A percentile compares a stretch with the other conserved stretches of the same genome.
Evolutionary conservation across 257 asterid species (phyloP).

Genomic region (Agastache rugosa): DNA sequence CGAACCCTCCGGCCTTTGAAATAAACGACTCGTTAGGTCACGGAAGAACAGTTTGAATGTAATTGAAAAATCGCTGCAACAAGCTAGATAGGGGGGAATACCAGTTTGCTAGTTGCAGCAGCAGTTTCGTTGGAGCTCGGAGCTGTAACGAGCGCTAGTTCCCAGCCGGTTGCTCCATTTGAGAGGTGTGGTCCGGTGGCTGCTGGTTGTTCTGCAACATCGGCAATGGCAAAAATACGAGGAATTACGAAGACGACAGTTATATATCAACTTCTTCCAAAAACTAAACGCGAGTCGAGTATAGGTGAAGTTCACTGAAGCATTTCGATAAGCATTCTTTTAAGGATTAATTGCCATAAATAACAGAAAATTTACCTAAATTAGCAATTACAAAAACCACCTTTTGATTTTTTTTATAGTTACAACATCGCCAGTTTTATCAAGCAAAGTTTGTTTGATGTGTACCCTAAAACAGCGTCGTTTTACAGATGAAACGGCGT

Average conservation of each 20-base stretch:
- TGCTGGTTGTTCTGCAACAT: conserved; percentile 57
- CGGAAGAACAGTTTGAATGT: not conserved
- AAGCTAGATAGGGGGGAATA: conserved; percentile 35
- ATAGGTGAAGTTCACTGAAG: not conserved
- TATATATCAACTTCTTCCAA: not conserved
- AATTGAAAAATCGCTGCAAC: not conserved
- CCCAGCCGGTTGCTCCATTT: conserved; percentile 90
- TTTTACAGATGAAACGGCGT: not conserved
- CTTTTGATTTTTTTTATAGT: too few relatives aligned
- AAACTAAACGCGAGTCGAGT: not conserved
- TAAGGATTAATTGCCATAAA: too few relatives aligned
- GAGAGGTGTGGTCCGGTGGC: conserved; percentile 53
- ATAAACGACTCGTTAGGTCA: not conserved
- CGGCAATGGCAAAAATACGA: not conserved
- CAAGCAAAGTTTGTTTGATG: not conserved
- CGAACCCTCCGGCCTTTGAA: conserved; percentile 88
- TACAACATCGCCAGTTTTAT: too few relatives aligned
- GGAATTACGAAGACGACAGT: not conserved
- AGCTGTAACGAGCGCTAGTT: conserved; percentile 84
- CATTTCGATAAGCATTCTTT: too few relatives aligned
- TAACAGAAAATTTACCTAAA: not conserved
- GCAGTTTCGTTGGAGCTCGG: conserved; percentile 84
- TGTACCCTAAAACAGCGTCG: not conserved
- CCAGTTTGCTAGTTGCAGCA: conserved; percentile 77
- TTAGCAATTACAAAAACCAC: too few relatives aligned